Evolutionary conservation across 371 early-diverging fungal species (phyloP).

Genomic region (Mucor irregularis): DNA sequence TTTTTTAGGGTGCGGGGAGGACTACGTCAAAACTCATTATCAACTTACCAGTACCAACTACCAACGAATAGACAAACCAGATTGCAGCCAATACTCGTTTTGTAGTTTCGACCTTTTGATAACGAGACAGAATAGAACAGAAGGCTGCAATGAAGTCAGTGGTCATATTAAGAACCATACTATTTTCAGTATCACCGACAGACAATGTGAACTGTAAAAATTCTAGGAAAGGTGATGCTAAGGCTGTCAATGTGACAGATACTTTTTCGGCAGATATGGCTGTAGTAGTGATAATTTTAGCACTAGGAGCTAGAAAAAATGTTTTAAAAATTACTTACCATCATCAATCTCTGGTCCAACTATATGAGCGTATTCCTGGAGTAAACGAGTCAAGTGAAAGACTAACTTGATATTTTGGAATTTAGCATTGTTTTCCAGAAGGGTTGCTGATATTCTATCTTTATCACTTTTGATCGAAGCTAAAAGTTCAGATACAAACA

Average conservation of each 20-base stretch:
- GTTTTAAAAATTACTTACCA: slow-evolving; percentile 12
- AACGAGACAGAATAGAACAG: slow-evolving; percentile 28
- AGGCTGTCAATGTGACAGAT: slow-evolving; percentile 14
- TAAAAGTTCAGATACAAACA: neutral
- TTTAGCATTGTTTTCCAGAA: neutral
- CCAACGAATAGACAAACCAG: slow-evolving; percentile 36
- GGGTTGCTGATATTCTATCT: neutral
- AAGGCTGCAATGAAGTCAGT: slow-evolving; percentile 38
- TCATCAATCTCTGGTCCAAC: slow-evolving; percentile 21
- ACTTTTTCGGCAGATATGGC: slow-evolving; percentile 23
- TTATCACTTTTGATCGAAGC: neutral
- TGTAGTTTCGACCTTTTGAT: slow-evolving; percentile 26
- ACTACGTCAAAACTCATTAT: too few species aligned
- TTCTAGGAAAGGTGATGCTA: slow-evolving; percentile 26
- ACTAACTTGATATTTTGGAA: slow-evolving; percentile 14
- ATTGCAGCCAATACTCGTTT: slow-evolving; percentile 30
- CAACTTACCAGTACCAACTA: slow-evolving; percentile 16
- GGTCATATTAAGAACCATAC: slow-evolving; percentile 15
- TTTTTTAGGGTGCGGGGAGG: too few species aligned
- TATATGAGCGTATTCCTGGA: slow-evolving; percentile 29
- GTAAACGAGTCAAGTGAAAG: slow-evolving; percentile 21
- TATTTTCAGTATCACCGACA: neutral
- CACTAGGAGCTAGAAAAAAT: neutral
- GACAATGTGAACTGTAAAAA: slow-evolving; percentile 17
- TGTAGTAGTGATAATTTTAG: neutral